These are phyloP conservation scores for Euphorbia lathyris DNA, from an alignment of 345 rosid genomes.

Conservation along the genomic window DNA sequence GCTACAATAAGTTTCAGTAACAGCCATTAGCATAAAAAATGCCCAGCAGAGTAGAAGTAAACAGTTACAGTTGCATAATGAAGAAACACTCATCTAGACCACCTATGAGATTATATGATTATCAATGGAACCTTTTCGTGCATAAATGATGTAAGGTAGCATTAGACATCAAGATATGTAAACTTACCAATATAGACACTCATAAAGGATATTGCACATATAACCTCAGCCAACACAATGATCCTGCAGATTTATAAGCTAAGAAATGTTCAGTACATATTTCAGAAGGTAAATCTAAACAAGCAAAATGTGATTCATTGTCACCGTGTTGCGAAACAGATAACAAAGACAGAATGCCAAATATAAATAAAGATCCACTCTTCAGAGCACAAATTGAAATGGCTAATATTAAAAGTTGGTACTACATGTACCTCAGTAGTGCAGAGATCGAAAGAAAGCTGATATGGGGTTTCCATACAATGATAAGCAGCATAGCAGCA, in stretches of 20 bases:
- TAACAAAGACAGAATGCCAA: not conserved
- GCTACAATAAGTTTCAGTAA: not conserved
- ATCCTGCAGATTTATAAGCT: constrained; percentile 50
- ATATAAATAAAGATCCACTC: not conserved
- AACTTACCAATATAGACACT: constrained; percentile 78
- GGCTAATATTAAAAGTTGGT: not conserved
- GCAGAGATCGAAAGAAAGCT: constrained; percentile 59
- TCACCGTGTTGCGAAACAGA: not conserved
- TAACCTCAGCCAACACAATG: constrained; percentile 74
- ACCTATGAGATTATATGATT: not conserved
- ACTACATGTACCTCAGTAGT: constrained; percentile 54
- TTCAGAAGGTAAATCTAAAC: not conserved
- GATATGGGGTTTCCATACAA: constrained; percentile 72
- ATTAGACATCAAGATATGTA: not conserved
- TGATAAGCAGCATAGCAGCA: constrained; percentile 81
- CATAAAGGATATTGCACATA: constrained; percentile 74
- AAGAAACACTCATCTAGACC: not conserved
- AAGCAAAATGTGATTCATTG: not conserved
- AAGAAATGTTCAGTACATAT: not conserved
- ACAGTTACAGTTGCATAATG: not conserved
- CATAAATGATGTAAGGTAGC: not conserved
- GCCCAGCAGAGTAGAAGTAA: not conserved
- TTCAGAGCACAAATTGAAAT: not conserved
- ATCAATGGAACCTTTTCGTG: not conserved
- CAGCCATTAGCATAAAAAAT: not conserved